Conservation (phyloP, 108 stramenopile genomes). For the Cylindrotheca fusiformis region DNA sequence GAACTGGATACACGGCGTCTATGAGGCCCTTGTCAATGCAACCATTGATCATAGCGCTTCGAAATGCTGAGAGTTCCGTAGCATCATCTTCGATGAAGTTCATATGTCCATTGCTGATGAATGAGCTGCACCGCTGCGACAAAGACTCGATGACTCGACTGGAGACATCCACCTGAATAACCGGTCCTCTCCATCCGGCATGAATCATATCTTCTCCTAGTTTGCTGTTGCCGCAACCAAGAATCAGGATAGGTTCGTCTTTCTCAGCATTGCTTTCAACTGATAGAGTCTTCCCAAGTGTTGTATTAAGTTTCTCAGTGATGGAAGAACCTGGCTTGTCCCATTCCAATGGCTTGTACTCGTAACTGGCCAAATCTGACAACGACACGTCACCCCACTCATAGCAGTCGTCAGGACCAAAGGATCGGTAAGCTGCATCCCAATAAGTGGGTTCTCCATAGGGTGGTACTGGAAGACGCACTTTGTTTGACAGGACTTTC, state of each 20-base stretch:
- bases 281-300: conserved; percentile 41
- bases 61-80: conserved; percentile 57
- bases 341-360: conserved; percentile 25
- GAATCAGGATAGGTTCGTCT: conserved; percentile 59
- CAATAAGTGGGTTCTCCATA: conserved; percentile 57
- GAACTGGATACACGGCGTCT: conserved; percentile 84
- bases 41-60: conserved; percentile 51
- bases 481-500: conserved; percentile 20
- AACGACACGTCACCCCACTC: conserved; percentile 76
- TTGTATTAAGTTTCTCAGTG: conserved; percentile 17
- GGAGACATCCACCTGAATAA: conserved; percentile 70
- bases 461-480: conserved; percentile 70
- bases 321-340: conserved; percentile 2
- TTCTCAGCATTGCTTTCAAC: conserved; percentile 17
- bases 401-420: conserved; percentile 48
- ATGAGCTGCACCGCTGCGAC: conserved; percentile 43
- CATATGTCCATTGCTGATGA: conserved; percentile 38
- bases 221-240: conserved; percentile 79
- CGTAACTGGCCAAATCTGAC: conserved; percentile 30
- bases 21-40: conserved; percentile 82
- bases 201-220: conserved; percentile 70
- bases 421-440: conserved; percentile 52
- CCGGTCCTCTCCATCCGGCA: conserved; percentile 36
- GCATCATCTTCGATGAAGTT: conserved; percentile 69
- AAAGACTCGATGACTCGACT: conserved; percentile 51